phyloP scores from a whole-genome alignment of 1,139 yeast genomes.

The Debaryomyces fabryi region DNA sequence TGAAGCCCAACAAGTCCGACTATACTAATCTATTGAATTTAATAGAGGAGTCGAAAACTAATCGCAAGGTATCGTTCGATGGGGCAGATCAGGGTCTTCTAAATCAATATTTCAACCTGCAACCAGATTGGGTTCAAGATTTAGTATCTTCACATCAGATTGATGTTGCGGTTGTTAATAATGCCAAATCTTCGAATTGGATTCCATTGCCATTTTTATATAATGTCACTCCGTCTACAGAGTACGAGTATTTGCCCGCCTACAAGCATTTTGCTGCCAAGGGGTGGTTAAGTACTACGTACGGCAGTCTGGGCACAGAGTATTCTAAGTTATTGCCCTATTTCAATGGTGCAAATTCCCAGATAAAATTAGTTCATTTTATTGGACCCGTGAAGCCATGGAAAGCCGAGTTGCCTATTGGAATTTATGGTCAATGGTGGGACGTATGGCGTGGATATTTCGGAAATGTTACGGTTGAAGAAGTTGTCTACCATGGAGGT shows the following conservation, averaged over 20 bases:
- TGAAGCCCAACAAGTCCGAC: constrained; percentile 57
- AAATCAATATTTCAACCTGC: constrained; percentile 71
- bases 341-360: constrained; percentile 23
- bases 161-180: constrained; percentile 11
- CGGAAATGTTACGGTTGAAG: constrained; percentile 21
- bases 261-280: constrained; percentile 52
- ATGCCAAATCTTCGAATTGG: constrained; percentile 50
- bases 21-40: constrained; percentile 47
- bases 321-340: constrained; percentile 30
- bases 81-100: constrained; percentile 96
- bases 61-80: constrained; percentile 62
- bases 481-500: constrained; percentile 9
- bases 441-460: constrained; percentile 40
- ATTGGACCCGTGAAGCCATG: constrained; percentile 87
- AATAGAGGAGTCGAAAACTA: constrained; percentile 24
- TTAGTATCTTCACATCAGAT: constrained; percentile 12
- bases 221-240: constrained; percentile 83
- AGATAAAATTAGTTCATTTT: constrained; percentile 71
- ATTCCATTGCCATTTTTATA: constrained; percentile 72
- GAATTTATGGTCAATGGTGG: constrained; percentile 47
- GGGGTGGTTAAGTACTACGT: constrained; percentile 16
- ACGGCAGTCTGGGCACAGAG: constrained; percentile 23
- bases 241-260: constrained; percentile 86
- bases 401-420: constrained; percentile 36
- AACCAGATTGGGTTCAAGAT: constrained; percentile 46